Base-by-base conservation (phyloP, 2,329 filamentous ascomycete species). In the Chaetomium strumarium region DNA sequence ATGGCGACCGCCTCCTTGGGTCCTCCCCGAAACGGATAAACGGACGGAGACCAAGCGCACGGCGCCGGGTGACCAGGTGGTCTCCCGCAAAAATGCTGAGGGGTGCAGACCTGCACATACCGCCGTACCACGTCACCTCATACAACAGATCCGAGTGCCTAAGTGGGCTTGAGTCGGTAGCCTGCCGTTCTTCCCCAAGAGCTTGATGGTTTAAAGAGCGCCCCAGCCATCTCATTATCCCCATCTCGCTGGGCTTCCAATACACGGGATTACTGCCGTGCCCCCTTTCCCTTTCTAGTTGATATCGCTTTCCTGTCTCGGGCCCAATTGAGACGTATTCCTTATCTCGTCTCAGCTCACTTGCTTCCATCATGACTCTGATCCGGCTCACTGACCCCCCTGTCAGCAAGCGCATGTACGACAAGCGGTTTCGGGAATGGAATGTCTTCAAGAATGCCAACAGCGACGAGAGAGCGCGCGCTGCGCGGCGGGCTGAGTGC, bases 331-430 rank as follows among this genome's bases (percentile, higher is more conserved):
- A 8, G 5, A 17, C 30, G 5, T 20, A 12, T 42, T 43, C 36
- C 30, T 43, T 36, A n/a, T n/a, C 13, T 14, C 34, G n/a, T n/a
- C 14, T n/a, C 13, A 37, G 13, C 34, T 16, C 34, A 16, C n/a
- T 8, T n/a, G n/a, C 34, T 8, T 13, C 13, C 34, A 51, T 29
- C 36, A 62, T 62, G 61, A 62, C 59, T 16, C 38, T 59, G 42
- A 56, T 62, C 51, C 52, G 51, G 29, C 49, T 57, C 12, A 50
- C 61, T 62, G 56, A 62, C 52, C 40, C 33, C 37, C 51, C 31
- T 36, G 52, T 57, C 52, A 63, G 61, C 54, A 63, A 63, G 54
- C 61, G 61, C 50, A 63, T 62, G 60, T 63, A 63, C 46, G 61
- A 62, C 57, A 63, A 62, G 54, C 52, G 61, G 7, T 63, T 63